Percentiles rank a stretch among this genome's conserved stretches.
These are phyloP conservation scores for Talaromyces sp. DNA, from an alignment of 2,329 filamentous ascomycete genomes.

Conservation along the genomic window DNA sequence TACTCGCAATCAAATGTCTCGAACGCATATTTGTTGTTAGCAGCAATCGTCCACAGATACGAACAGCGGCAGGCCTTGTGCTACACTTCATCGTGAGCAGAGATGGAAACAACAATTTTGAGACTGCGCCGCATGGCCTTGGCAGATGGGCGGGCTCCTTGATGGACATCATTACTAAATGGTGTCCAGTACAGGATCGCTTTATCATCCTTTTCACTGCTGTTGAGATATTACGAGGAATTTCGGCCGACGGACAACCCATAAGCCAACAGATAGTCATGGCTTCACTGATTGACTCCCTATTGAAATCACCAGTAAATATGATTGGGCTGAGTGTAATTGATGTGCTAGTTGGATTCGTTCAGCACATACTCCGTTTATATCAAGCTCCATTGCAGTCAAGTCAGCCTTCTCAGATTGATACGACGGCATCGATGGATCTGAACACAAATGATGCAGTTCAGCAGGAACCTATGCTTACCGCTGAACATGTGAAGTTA, in stretches of 20 bases:
- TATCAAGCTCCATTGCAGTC: conserved; percentile 57
- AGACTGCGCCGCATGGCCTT: conserved; percentile 46
- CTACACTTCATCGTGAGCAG: conserved; percentile 66
- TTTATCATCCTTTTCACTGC: conserved; percentile 83
- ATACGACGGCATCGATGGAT: conserved; percentile 21
- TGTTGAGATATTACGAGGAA: conserved; percentile 70
- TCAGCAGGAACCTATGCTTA: conserved; percentile 22
- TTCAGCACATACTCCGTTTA: conserved; percentile 76
- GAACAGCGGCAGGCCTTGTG: conserved; percentile 69
- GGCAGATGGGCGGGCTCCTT: conserved; percentile 78
- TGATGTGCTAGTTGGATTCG: conserved; percentile 81
- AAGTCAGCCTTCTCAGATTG: background rate
- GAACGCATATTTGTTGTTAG: conserved; percentile 75
- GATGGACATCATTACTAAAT: conserved; percentile 74
- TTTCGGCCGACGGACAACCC: conserved; percentile 66
- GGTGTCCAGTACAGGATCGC: conserved; percentile 91
- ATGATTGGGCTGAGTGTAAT: conserved; percentile 94
- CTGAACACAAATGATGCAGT: conserved; percentile 16
- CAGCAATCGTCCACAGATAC: conserved; percentile 78
- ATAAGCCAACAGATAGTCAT: conserved; percentile 72
- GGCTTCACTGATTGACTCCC: conserved; percentile 72
- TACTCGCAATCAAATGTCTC: conserved; percentile 80
- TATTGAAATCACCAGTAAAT: conserved; percentile 85
- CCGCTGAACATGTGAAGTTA: conserved; percentile 51
- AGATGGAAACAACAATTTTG: conserved; percentile 49